Conservation (phyloP, 1,284 basidiomycete species). For the Fomitopsis palustris region DNA sequence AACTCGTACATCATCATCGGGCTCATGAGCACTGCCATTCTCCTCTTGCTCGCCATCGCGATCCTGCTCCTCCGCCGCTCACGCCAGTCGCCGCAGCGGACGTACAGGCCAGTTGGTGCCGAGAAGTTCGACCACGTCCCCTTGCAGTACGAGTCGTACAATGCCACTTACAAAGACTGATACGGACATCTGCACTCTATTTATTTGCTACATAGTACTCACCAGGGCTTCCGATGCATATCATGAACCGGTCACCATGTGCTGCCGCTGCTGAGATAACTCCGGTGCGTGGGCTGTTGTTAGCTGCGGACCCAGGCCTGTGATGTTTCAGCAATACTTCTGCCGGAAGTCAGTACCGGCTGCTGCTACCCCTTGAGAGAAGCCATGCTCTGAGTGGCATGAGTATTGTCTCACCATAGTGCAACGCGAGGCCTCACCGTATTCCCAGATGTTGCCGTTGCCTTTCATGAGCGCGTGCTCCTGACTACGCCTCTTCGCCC, state of each 20-base stretch:
- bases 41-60: neutral
- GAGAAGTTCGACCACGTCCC: neutral
- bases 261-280: neutral
- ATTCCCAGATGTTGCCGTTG: conserved; percentile 56
- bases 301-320: no score
- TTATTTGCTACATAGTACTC: neutral
- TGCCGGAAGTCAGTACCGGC: conserved; percentile 16
- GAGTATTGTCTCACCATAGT: neutral
- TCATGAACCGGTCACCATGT: neutral
- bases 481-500: conserved; percentile 46
- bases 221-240: neutral
- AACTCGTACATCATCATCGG: neutral
- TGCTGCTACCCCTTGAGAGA: conserved; percentile 36
- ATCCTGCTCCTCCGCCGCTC: neutral
- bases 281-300: no score
- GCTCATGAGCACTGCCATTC: neutral
- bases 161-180: neutral
- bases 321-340: conserved; percentile 2
- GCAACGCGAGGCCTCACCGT: conserved; percentile 36
- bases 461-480: conserved; percentile 43
- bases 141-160: neutral
- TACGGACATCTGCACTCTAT: neutral
- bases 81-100: neutral
- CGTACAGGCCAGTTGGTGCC: neutral
- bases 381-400: conserved; percentile 34